phyloP scores from a whole-genome alignment of 441 rosid genomes.

The Gossypium gossypioides region DNA sequence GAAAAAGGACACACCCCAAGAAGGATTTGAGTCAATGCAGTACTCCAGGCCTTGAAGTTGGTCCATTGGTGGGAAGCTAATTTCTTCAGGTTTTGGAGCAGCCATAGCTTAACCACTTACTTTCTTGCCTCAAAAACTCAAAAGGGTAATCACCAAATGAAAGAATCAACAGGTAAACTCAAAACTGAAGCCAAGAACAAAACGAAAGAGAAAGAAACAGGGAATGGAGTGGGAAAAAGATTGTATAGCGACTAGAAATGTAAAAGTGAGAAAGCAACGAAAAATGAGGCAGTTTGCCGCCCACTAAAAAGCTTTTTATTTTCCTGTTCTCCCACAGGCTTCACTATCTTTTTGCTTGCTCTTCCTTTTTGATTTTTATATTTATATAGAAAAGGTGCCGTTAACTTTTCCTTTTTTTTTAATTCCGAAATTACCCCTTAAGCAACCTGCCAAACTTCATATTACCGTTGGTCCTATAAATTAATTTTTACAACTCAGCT shows the following conservation, averaged over 20 bases:
- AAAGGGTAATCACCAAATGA: slow-evolving; percentile 27
- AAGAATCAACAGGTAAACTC: slow-evolving; percentile 15
- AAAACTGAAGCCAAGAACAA: neutral
- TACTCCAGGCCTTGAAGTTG: slow-evolving; percentile 99
- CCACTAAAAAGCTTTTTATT: slow-evolving; percentile 22
- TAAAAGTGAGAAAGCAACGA: slow-evolving; percentile 8
- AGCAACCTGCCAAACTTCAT: slow-evolving; percentile 58
- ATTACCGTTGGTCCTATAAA: slow-evolving; percentile 68
- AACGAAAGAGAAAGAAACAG: slow-evolving; percentile 1
- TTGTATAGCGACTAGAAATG: slow-evolving; percentile 4
- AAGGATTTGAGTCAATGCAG: slow-evolving; percentile 97
- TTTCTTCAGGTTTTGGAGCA: slow-evolving; percentile 88
- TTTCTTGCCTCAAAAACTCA: slow-evolving; percentile 6
- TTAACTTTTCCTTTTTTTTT: slow-evolving; percentile 23
- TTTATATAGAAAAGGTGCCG: slow-evolving; percentile 31
- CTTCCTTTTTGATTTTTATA: neutral
- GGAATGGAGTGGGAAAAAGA: neutral
- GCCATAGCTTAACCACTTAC: slow-evolving; percentile 37
- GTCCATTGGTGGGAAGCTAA: slow-evolving; percentile 85
- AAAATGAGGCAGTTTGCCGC: slow-evolving; percentile 31
- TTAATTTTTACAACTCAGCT: neutral
- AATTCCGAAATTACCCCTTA: slow-evolving; percentile 58
- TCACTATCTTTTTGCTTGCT: neutral
- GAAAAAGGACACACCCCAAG: slow-evolving; percentile 62
- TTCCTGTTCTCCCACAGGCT: neutral